Base-by-base conservation (phyloP, 2,329 filamentous ascomycete genomes). In the Didymella keratinophila region DNA sequence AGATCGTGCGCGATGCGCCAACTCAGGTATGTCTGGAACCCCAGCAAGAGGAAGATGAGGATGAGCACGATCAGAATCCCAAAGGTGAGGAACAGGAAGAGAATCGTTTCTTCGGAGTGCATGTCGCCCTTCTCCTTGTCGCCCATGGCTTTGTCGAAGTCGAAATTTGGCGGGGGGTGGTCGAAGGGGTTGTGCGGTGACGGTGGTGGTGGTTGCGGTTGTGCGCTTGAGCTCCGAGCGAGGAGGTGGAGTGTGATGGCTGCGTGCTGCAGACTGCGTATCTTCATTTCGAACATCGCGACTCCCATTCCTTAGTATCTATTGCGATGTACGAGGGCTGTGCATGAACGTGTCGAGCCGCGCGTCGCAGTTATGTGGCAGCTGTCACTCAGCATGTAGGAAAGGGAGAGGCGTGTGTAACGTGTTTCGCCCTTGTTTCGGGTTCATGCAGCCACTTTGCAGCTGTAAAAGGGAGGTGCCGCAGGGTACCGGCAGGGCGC, bases 41-140 rank as follows among this genome's bases (percentile, higher is more conserved):
- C 43, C 0, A 69, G 25, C 0, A 62, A 34, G 10, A 70, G 32
- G 9, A 73, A 57, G 9, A 71, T 41, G 0, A 73, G 62, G 16
- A 69, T 55, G 2, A 73, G 64, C 1, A 66, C 58, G 30, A 73
- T 46, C 1, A 73, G 58, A 23, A 69, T 65, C 2, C 66, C 68
- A 50, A 73, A 71, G 28, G 65, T 37, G 32, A 70, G 68, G 60
- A 70, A 69, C 54, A 73, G 66, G 44, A 68, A 63, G 25, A 72
- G 61, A 18, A 64, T 53, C 7, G 61, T 68, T 42, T 64, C 52
- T 20, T 70, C 60, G 4, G 28, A 43, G 43, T 21, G 32, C 16
- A 50, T 10, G 18, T 50, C 47, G 10, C n/a, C 25, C 2, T 30
- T 25, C 14, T 30, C n/a, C 14, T 21, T 30, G 25, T 21, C 23